Base-by-base conservation (phyloP, 2,329 filamentous ascomycete species). In the Colletotrichum abscissum region DNA sequence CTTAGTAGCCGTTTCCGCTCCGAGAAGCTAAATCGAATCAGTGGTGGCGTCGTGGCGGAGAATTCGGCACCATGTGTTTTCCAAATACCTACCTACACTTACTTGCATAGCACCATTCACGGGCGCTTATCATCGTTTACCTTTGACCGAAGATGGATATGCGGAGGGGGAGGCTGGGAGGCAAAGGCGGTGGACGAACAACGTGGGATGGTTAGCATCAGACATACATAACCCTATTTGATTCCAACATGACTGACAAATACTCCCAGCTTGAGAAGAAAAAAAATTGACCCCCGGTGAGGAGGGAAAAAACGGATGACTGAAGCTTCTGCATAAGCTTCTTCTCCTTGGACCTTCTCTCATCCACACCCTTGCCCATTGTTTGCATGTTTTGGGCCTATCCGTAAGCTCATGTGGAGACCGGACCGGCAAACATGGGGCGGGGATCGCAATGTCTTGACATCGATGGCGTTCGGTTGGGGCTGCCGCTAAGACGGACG, bases 401-500 rank as follows among this genome's bases (percentile, higher is more conserved):
- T 19, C 38, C 52, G 46, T 56, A 30, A 38, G 63, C 52, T 56
- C 16, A 22, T 65, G 52, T 57, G 49, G 35, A 42, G 19, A 24
- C 11, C 6, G 38, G 38, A 16, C 24, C 28, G 16, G 24, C 33
- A 56, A 57, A 35, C 1, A 19, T 26, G 22, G 33, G 26, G 24
- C 3, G 33, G 33, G 30, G 22, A 30, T 56, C 52, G 11, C 33
- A 65, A 28, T 46, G 9, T 71, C 63, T 56, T 28, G 63, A 63
- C 49, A 49, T 57, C 56, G 55, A 62, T 22, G 56, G 56, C 46
- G 64, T 46, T 52, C 56, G 57, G 57, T 22, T 63, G 46, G 26
- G 63, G 57, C 63, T 28, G 28, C 56, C 63, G 56, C 63, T 46
- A 38, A 28, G 46, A 62, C n/a, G 14, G n/a, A 49, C 19, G 7